Evolutionary conservation across 805 yeast species (phyloP), one percentile per base, ranked within the genome.

Genomic region (Ogataea sp.): DNA sequence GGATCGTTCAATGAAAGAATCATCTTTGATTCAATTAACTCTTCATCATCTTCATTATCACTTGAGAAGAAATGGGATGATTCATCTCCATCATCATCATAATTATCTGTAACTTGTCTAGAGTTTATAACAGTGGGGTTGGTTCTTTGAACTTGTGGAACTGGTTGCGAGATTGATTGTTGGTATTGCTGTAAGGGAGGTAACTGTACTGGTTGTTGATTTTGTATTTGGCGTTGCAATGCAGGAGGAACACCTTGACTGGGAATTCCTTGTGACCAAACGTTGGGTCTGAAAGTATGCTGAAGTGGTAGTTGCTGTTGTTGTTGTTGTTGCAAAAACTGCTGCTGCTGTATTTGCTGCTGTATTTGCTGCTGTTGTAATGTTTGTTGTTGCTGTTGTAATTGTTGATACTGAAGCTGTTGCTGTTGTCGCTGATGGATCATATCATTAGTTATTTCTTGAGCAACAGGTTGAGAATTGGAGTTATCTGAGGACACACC

Each of bases 1-100:
- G 66, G 66, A 34, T 61, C 66, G 21, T 44, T 39, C 17, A 61
- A 41, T 1, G 64, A 56, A n/a, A 61, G 39, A 23, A 53, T 38
- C 41, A 58, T 43, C 1, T 53, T 49, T 20, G 51, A 44, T 32
- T 56, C 62, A 17, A 55, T 39, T 4, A 61, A 26, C 32, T 58
- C 64, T 17, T 54, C 61, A 31, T 58, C 62, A 13, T 63, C 55
- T 3, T 25, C 26, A 13, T 37, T 39, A 24, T 27, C 34, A 16
- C 16, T 17, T 6, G 6, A 11, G 5, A 24, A 21, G 6, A n/a
- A 3, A 11, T 17, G 20, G 5, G 15, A 18, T 18, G 26, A 23
- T 7, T 23, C 26, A 23, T 23, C 11, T 8, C 11, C 26, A 23
- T 23, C 26, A 23, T 16, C 11, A 29, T 29, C 32, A 20, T n/a